Percentiles rank a stretch among this genome's conserved stretches.
Evolutionary conservation across 345 rosid species (phyloP).

Genomic region (Excoecaria cochinchinensis): DNA sequence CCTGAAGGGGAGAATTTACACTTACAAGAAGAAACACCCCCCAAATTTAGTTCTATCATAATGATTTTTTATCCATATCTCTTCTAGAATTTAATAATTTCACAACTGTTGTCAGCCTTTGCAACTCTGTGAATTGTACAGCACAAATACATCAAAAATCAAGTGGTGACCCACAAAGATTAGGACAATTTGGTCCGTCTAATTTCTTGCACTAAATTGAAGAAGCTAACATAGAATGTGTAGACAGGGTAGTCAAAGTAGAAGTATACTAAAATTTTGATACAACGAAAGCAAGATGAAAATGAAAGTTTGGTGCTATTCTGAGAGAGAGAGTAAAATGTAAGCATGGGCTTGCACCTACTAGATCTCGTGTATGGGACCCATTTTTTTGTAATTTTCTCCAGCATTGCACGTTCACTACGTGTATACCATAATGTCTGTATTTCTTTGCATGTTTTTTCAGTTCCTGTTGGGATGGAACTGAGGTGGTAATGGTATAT

Average conservation of each 20-base stretch:
- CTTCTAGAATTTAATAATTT: background rate
- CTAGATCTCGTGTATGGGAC: too few relatives aligned
- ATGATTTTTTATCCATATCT: conserved; percentile 7
- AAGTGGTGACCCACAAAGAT: conserved; percentile 16
- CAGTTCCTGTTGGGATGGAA: too few relatives aligned
- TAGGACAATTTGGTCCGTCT: background rate
- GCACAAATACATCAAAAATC: background rate
- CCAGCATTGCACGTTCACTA: background rate
- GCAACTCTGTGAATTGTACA: conserved; percentile 5
- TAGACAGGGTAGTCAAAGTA: too few relatives aligned
- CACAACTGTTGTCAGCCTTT: conserved; percentile 9
- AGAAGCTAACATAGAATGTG: background rate
- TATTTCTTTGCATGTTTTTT: background rate
- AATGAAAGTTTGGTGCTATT: too few relatives aligned
- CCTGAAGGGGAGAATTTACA: background rate
- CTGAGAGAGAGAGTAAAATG: too few relatives aligned
- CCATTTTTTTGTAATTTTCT: background rate
- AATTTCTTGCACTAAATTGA: conserved; percentile 14
- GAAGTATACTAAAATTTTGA: too few relatives aligned
- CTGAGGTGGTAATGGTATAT: too few relatives aligned
- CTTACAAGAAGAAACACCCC: background rate
- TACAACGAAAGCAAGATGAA: too few relatives aligned
- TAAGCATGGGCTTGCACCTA: too few relatives aligned
- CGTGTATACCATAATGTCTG: background rate
- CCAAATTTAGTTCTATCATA: background rate